These are phyloP conservation scores for Solanum lycopersicoides DNA, from an alignment of 257 asterid genomes.

Conservation along the genomic window DNA sequence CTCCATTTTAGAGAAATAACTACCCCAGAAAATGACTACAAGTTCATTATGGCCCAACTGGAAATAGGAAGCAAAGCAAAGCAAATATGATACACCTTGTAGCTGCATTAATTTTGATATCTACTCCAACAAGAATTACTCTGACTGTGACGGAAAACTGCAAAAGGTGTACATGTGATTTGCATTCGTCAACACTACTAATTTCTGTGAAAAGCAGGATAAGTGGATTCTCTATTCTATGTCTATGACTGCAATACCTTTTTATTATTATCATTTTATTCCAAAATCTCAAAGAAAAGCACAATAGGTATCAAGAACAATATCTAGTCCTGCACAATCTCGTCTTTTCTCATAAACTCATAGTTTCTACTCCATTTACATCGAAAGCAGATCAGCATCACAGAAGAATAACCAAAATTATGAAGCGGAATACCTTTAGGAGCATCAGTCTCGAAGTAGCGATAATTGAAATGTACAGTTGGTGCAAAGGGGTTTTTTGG, in stretches of 20 bases:
- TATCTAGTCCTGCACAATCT: neutral
- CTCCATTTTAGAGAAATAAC: neutral
- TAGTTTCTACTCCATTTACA: neutral
- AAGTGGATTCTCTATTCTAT: neutral
- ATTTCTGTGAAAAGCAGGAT: neutral
- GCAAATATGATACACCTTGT: neutral
- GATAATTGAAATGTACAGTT: constrained; percentile 92
- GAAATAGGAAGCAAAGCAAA: neutral
- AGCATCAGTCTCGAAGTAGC: constrained; percentile 96
- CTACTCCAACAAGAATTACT: neutral
- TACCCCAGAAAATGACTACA: neutral
- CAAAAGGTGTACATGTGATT: neutral
- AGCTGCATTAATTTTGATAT: neutral
- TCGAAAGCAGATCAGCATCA: neutral
- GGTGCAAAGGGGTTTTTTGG: constrained; percentile 98
- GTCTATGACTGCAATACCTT: neutral
- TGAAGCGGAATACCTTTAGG: constrained; percentile 52
- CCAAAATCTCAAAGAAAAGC: neutral
- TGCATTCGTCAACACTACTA: neutral
- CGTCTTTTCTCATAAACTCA: neutral
- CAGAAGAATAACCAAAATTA: neutral
- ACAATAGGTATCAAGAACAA: neutral
- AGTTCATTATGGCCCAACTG: neutral
- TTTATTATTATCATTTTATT: neutral
- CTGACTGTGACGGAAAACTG: neutral